A percentile compares a stretch with the other conserved stretches of the same genome.
phyloP scores from a whole-genome alignment of 2,329 filamentous ascomycete genomes.

The Zarea fungicola region DNA sequence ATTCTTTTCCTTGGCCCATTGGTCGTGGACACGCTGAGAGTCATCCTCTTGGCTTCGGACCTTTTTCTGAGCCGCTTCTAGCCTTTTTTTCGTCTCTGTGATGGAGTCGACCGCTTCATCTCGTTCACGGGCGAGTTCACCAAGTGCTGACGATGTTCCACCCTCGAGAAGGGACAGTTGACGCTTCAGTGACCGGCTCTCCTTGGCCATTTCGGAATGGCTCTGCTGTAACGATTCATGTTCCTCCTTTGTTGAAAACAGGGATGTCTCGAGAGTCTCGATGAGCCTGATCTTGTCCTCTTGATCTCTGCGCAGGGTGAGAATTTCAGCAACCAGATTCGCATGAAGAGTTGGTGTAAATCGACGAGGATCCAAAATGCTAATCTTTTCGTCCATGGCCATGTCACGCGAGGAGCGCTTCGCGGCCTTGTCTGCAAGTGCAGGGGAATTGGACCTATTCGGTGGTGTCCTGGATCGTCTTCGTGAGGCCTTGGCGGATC shows the following conservation, averaged over 20 bases:
- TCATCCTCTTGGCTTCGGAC: conserved; percentile 77
- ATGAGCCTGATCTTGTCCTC: conserved; percentile 86
- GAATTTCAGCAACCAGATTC: conserved; percentile 89
- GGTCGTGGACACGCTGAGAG: conserved; percentile 66
- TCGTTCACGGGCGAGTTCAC: conserved; percentile 77
- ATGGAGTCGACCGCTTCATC: conserved; percentile 74
- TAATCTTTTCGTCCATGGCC: conserved; percentile 61
- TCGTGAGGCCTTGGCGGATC: conserved; percentile 4
- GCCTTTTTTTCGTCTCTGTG: conserved; percentile 66
- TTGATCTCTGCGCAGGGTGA: conserved; percentile 79
- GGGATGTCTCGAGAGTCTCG: conserved; percentile 70
- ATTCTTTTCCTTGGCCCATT: conserved; percentile 82
- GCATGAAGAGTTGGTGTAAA: conserved; percentile 96
- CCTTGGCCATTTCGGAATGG: conserved; percentile 61
- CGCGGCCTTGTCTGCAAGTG: conserved; percentile 37
- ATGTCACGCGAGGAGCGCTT: conserved; percentile 55
- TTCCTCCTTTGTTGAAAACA: conserved; percentile 68
- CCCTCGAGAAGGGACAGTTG: conserved; percentile 84
- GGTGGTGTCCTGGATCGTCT: conserved; percentile 63
- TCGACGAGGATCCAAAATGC: conserved; percentile 77
- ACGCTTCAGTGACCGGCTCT: conserved; percentile 74
- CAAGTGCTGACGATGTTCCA: conserved; percentile 78
- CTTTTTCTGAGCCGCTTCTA: conserved; percentile 75
- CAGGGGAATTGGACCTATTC: conserved; percentile 36
- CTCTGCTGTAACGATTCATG: conserved; percentile 64